Evolutionary conservation across 1,284 basidiomycete genomes (phyloP), one percentile per base, ranked within the genome.

Genomic region (Fomitopsis betulina): DNA sequence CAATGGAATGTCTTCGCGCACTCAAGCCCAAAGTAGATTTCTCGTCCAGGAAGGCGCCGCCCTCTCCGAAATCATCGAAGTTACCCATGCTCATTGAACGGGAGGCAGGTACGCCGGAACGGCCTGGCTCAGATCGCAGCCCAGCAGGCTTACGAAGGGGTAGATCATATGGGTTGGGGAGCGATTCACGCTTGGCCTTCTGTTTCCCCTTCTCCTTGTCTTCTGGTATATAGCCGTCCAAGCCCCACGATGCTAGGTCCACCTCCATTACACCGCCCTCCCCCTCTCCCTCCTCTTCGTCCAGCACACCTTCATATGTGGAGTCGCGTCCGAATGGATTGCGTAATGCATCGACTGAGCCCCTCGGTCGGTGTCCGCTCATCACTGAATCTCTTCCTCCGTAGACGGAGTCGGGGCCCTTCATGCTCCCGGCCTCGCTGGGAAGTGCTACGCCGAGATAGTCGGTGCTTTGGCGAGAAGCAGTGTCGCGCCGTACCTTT

Each of bases 231-330:
- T 91, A 84, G 17, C 84, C 81, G 59, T 91, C 88, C 23, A 93
- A 76, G 2, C 90, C 90, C 90, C 91, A 93, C 21, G 90, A 92
- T 3, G 87, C 79, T 54, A 93, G 76, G 72, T 93, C 90, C 21
- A 93, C 87, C 67, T 92, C 89, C 51, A 88, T 62, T 17, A 79
- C 82, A 45, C 9, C 49, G 5, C 19, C 13, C 21, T 79, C 77
- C 32, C 77, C 79, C 45, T 78, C 76, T n/a, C n/a, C n/a, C 9
- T 76, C 74, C 5, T 73, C 74, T 35, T 75, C 76, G n/a, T 75
- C 75, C 6, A 63, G 49, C 5, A 74, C 75, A 7, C 79, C 82
- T 37, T 82, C 81, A 37, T 84, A 84, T 2, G 78, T 77, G 39
- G 84, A 84, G 58, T 84, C 86, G 35, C 76, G 75, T 39, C 80